phyloP scores from a whole-genome alignment of 495 filamentous ascomycete genomes.

The Neurospora terricola region DNA sequence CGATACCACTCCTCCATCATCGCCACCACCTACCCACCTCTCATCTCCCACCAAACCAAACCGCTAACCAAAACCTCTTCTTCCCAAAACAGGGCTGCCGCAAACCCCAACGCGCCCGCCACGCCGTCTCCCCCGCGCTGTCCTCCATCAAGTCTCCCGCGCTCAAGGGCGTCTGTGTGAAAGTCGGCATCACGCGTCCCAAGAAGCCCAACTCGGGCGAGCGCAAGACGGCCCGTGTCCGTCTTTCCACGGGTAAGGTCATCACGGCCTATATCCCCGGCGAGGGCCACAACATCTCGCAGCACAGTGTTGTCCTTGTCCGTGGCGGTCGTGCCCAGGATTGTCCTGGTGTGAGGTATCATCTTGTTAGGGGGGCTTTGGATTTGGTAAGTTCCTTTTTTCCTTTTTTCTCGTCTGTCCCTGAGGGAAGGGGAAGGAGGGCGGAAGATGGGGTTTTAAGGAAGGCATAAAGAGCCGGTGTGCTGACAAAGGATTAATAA shows the following conservation, averaged over 20 bases:
- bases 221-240: conserved; percentile 79
- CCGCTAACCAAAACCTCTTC: too few species aligned
- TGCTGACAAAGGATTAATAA: conserved; percentile 8
- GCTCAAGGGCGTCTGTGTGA: conserved; percentile 91
- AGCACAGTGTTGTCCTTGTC: conserved; percentile 93
- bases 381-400: conserved; percentile 91
- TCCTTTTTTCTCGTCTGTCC: too few species aligned
- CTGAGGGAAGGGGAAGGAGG: too few species aligned
- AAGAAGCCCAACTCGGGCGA: conserved; percentile 99
- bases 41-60: too few species aligned
- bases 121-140: conserved; percentile 77
- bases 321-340: conserved; percentile 87
- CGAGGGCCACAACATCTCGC: conserved; percentile 97
- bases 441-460: too few species aligned
- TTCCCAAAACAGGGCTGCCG: conserved; percentile 52
- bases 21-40: too few species aligned
- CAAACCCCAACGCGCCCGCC: conserved; percentile 62
- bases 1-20: too few species aligned
- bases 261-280: conserved; percentile 90
- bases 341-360: conserved; percentile 97
- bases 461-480: too few species aligned
- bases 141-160: conserved; percentile 54
- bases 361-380: conserved; percentile 80
- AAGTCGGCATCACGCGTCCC: conserved; percentile 82
- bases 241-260: conserved; percentile 76